phyloP scores from a whole-genome alignment of 129 eudicot species.

The Saussurea involucrata region DNA sequence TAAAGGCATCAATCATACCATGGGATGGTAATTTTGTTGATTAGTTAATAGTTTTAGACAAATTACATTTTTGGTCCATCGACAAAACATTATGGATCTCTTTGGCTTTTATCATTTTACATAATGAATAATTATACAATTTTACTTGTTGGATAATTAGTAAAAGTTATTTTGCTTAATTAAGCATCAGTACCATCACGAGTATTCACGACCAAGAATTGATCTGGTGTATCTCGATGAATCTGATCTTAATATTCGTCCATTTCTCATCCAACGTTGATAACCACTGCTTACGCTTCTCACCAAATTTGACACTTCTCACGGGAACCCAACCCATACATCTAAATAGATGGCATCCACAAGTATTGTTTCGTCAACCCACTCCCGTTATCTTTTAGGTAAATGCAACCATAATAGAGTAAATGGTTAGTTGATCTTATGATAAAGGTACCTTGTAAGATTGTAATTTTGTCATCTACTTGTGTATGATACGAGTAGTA shows the following conservation, averaged over 20 bases:
- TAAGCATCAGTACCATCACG: background rate
- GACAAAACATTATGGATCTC: background rate
- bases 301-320: too few species aligned
- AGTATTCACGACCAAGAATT: background rate
- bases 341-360: background rate
- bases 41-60: background rate
- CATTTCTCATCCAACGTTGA: too few species aligned
- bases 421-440: background rate
- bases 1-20: too few species aligned
- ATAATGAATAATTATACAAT: background rate
- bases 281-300: too few species aligned
- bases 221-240: too few species aligned
- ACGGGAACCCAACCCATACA: too few species aligned
- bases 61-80: background rate
- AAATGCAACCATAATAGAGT: background rate
- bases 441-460: background rate
- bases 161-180: background rate
- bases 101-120: background rate
- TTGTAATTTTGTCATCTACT: background rate
- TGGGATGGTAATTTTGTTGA: background rate
- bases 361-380: background rate
- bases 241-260: too few species aligned
- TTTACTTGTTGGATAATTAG: background rate
- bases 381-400: background rate
- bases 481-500: background rate